These are phyloP conservation scores for Microsporum ferrugineum DNA, from an alignment of 2,329 filamentous ascomycete species.

Conservation along the genomic window DNA sequence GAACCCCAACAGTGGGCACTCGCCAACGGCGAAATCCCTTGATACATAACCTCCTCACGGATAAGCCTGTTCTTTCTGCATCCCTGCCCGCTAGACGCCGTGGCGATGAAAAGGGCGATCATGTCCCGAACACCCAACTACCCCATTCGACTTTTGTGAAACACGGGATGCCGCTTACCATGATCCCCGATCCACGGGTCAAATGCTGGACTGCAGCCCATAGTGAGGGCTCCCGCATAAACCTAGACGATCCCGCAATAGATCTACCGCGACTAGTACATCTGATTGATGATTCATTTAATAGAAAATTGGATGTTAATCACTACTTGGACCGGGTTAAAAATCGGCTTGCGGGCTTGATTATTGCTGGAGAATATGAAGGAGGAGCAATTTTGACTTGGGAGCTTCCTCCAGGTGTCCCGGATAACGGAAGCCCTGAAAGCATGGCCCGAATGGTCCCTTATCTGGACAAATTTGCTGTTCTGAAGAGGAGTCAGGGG, in stretches of 20 bases:
- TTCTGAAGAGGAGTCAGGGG: slow-evolving; percentile 76
- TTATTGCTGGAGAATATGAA: slow-evolving; percentile 93
- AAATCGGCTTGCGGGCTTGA: slow-evolving; percentile 73
- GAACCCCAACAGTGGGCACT: slow-evolving; percentile 41
- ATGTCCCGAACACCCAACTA: slow-evolving; percentile 29
- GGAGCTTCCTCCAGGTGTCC: slow-evolving; percentile 60
- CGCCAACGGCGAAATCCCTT: slow-evolving; percentile 65
- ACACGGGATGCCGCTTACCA: slow-evolving; percentile 75
- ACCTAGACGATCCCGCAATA: slow-evolving; percentile 67
- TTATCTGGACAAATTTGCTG: slow-evolving; percentile 95
- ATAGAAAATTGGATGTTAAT: slow-evolving; percentile 66
- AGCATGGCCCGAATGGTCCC: slow-evolving; percentile 60
- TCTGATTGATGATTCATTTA: slow-evolving; percentile 89
- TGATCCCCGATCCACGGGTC: slow-evolving; percentile 60
- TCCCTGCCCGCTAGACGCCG: slow-evolving; percentile 69
- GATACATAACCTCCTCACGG: slow-evolving; percentile 90
- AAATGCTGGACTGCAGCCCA: slow-evolving; percentile 57
- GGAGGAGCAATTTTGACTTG: slow-evolving; percentile 90
- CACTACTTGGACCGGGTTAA: slow-evolving; percentile 75
- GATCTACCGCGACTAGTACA: slow-evolving; percentile 72
- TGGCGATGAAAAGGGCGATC: slow-evolving; percentile 22
- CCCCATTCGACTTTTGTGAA: slow-evolving; percentile 72
- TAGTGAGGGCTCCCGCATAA: slow-evolving; percentile 49
- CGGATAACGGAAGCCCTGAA: slow-evolving; percentile 43
- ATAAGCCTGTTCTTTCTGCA: slow-evolving; percentile 85